These are phyloP conservation scores for Coemansia sp. DNA, from an alignment of 192 early-diverging fungal genomes.

Conservation along the genomic window DNA sequence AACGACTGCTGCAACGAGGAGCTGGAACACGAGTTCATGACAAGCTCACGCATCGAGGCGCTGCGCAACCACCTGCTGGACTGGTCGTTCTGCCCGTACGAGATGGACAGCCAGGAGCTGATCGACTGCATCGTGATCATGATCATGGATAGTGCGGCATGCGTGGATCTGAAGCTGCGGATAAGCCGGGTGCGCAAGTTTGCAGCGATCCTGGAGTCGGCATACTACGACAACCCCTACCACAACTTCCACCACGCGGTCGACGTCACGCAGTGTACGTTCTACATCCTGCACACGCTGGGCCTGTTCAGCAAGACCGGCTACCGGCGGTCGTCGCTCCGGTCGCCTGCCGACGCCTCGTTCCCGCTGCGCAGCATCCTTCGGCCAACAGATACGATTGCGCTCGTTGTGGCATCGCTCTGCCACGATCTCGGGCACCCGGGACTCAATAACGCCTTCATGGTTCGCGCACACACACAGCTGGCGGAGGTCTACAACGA, in stretches of 20 bases:
- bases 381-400: slow-evolving; percentile 65
- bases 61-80: slow-evolving; percentile 61
- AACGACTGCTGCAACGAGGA: slow-evolving; percentile 21
- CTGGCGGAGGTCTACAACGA: slow-evolving; percentile 92
- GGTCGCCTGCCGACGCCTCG: slow-evolving; percentile 40
- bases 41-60: slow-evolving; percentile 31
- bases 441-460: slow-evolving; percentile 92
- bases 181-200: slow-evolving; percentile 56
- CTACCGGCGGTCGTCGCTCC: slow-evolving; percentile 44
- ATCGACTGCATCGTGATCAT: slow-evolving; percentile 68
- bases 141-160: slow-evolving; percentile 64
- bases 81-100: slow-evolving; percentile 75
- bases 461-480: slow-evolving; percentile 78
- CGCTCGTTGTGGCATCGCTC: slow-evolving; percentile 71
- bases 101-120: slow-evolving; percentile 61
- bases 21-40: slow-evolving; percentile 33
- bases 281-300: slow-evolving; percentile 73
- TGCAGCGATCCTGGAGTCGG: slow-evolving; percentile 47
- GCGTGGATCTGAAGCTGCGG: slow-evolving; percentile 60
- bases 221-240: slow-evolving; percentile 76
- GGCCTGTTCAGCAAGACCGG: slow-evolving; percentile 54
- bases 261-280: slow-evolving; percentile 90
- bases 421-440: slow-evolving; percentile 89
- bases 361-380: slow-evolving; percentile 50
- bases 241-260: slow-evolving; percentile 96